Percentiles rank a stretch among this genome's conserved stretches.
Evolutionary conservation across 148 eudicot species (phyloP).

Genomic region (Fagopyrum homotropicum): DNA sequence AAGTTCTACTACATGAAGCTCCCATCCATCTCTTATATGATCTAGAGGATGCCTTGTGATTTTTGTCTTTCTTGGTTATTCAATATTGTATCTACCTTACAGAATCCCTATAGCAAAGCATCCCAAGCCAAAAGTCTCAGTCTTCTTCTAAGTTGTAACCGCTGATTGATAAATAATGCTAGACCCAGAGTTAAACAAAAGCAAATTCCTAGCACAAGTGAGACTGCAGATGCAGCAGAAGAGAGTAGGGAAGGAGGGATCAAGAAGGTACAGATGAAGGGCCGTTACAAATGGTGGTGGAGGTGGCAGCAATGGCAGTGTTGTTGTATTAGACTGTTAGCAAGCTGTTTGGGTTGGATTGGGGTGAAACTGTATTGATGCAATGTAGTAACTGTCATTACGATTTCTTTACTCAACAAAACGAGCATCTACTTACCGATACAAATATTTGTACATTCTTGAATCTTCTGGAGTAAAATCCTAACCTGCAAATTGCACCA

Average conservation of each 20-base stretch:
- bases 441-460: constrained; percentile 11
- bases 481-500: neutral
- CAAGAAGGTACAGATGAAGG: neutral
- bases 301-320: neutral
- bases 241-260: neutral
- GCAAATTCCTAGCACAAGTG: neutral
- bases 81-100: neutral
- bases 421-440: constrained; percentile 4
- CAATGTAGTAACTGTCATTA: neutral
- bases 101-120: constrained; percentile 2
- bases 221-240: neutral
- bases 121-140: neutral
- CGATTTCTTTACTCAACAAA: neutral
- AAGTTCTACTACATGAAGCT: neutral
- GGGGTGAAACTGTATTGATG: neutral
- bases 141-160: neutral
- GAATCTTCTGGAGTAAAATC: neutral
- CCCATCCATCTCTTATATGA: neutral
- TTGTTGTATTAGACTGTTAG: neutral
- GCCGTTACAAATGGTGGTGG: neutral
- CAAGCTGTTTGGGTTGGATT: neutral
- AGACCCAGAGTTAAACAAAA: neutral
- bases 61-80: neutral
- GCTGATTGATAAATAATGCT: neutral
- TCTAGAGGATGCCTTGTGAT: neutral